A percentile compares a stretch with the other conserved stretches of the same genome.
Evolutionary conservation across 805 yeast species (phyloP).

Genomic region (Metschnikowia noctiluminum): DNA sequence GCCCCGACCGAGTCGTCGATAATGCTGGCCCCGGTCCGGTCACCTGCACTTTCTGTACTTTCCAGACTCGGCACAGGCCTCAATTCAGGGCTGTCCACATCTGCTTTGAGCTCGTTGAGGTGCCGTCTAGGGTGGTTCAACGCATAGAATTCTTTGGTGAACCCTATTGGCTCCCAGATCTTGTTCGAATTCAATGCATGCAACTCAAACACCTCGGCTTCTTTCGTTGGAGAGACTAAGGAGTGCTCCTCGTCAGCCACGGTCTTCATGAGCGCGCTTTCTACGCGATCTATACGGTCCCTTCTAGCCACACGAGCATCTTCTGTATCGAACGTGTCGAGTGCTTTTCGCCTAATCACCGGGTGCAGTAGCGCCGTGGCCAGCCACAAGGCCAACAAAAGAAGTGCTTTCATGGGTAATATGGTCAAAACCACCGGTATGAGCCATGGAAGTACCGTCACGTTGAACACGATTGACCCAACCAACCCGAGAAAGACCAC

Average conservation of each 20-base stretch:
- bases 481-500: constrained; percentile 44
- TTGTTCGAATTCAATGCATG: constrained; percentile 50
- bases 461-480: constrained; percentile 17
- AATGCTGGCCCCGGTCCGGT: not conserved
- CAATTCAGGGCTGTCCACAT: constrained; percentile 2
- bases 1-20: not conserved
- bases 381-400: constrained; percentile 51
- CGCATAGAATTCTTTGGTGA: constrained; percentile 51
- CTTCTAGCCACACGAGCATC: constrained; percentile 56
- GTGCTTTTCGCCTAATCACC: constrained; percentile 40
- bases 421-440: constrained; percentile 29
- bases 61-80: constrained; percentile 1
- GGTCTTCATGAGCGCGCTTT: constrained; percentile 28
- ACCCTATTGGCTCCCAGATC: constrained; percentile 66
- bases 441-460: constrained; percentile 27
- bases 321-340: constrained; percentile 54
- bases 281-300: constrained; percentile 48
- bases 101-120: constrained; percentile 7
- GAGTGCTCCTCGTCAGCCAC: constrained; percentile 10
- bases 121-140: constrained; percentile 35
- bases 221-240: constrained; percentile 21
- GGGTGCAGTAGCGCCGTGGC: constrained; percentile 50
- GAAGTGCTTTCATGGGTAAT: constrained; percentile 26
- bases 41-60: not conserved
- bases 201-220: constrained; percentile 66